Evolutionary conservation across 148 eudicot species (phyloP), one percentile per base, ranked within the genome.

Genomic region (Fagopyrum tataricum): DNA sequence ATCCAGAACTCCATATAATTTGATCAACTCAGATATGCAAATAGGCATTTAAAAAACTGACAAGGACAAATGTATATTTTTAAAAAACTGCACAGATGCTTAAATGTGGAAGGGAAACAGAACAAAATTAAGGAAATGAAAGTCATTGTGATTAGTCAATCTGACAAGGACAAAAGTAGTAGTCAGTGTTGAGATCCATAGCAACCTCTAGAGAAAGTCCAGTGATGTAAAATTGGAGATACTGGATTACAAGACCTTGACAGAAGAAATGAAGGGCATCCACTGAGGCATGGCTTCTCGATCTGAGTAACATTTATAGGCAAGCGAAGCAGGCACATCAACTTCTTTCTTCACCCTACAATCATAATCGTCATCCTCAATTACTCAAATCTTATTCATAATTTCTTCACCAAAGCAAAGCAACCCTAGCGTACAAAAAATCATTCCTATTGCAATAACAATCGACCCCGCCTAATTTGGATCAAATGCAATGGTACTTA

Each of bases 261-360:
- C 97, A 72, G 93, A 68, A 11, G 97, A 91, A 83, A 94, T 94
- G 86, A 89, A 94, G 14, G 97, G 97, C 97, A 94, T 94, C 97
- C 98, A 91, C 8, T 76, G 82, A 68, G 98, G 87, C 72, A 90
- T 91, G 82, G 93, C 88, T 82, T 95, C 93, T 24, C 96, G 93
- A 73, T 95, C 96, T 14, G 83, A 85, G 81, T 91, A 95, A 71
- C 96, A 91, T 10, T 86, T 72, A 58, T 91, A 91, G 21, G 97
- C 97, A n/a, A 88, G 90, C 41, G 97, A 95, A 78, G 72, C 73
- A 31, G 98, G 97, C 48, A 94, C 91, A 62, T 91, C 90, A 20
- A 94, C 80, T 74, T 89, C 97, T 85, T 62, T 86, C 80, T 86
- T 86, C 44, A 86, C 87, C 89, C 92, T 88, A 85, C 73, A 78